These are phyloP conservation scores for Teratosphaeria nubilosa DNA, from an alignment of 2,329 filamentous ascomycete species.

Conservation along the genomic window DNA sequence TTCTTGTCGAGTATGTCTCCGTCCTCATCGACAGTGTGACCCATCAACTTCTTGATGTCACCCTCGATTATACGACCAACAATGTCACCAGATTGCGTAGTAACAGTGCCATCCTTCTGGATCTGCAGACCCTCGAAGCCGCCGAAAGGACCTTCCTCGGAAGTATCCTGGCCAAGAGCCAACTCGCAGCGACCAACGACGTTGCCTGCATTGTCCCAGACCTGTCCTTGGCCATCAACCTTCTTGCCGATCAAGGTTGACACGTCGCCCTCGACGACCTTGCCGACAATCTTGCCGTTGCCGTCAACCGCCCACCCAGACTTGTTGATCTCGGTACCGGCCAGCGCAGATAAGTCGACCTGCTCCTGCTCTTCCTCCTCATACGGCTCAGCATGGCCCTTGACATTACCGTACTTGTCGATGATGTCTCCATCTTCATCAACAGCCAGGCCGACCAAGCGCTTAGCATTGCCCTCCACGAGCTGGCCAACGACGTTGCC, in stretches of 20 bases:
- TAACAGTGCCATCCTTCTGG: conserved; percentile 48
- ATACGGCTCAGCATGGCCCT: conserved; percentile 50
- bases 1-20: conserved; percentile 45
- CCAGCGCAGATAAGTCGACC: conserved; percentile 49
- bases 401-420: conserved; percentile 52
- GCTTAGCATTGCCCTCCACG: conserved; percentile 49
- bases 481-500: conserved; percentile 44
- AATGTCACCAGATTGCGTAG: conserved; percentile 35
- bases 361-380: conserved; percentile 31
- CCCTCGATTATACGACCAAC: conserved; percentile 41
- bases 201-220: conserved; percentile 54
- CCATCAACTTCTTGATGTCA: conserved; percentile 41
- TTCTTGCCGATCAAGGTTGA: conserved; percentile 49
- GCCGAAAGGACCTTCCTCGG: conserved; percentile 46
- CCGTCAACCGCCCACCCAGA: conserved; percentile 51
- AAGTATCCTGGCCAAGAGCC: conserved; percentile 39
- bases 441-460: conserved; percentile 48
- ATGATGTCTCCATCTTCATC: conserved; percentile 55
- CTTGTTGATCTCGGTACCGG: conserved; percentile 55
- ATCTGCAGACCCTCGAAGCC: conserved; percentile 49
- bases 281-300: conserved; percentile 48
- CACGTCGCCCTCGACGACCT: conserved; percentile 47
- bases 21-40: conserved; percentile 42
- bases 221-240: conserved; percentile 52
- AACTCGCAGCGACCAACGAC: conserved; percentile 51